Conservation (phyloP, 768 basidiomycete species). For the Leccinum obscurum region DNA sequence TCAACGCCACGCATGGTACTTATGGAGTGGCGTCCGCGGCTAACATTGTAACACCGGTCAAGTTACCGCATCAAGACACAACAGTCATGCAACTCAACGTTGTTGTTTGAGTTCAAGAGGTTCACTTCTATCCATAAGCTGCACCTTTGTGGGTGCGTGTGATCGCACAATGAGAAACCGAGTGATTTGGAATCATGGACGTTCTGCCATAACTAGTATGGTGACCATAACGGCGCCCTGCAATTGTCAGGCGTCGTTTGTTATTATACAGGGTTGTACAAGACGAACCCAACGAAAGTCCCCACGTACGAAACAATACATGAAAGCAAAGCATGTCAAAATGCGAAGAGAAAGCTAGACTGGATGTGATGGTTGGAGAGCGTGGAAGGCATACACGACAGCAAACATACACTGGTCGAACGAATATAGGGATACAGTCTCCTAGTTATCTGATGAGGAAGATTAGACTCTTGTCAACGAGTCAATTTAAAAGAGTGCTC, state of each 20-base stretch:
- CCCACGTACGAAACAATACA: conserved; percentile 9
- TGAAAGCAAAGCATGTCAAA: conserved; percentile 2
- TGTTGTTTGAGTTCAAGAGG: conserved; percentile 7
- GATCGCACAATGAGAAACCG: neutral
- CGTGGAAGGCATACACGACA: neutral
- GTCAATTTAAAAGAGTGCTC: neutral
- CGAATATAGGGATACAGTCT: conserved; percentile 5
- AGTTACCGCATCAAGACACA: neutral
- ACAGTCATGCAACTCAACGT: conserved; percentile 3
- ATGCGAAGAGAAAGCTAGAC: conserved; percentile 7
- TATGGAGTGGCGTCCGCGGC: neutral
- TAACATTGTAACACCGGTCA: neutral
- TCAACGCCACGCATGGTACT: neutral
- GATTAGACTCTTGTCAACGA: conserved; percentile 2
- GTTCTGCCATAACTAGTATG: neutral
- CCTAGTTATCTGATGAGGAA: neutral
- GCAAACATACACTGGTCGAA: conserved; percentile 6
- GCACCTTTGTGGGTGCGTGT: conserved; percentile 1
- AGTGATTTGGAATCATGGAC: neutral
- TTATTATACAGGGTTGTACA: conserved; percentile 8
- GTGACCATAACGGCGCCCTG: neutral
- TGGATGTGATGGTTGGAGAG: neutral
- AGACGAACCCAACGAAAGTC: neutral
- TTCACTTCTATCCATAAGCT: neutral
- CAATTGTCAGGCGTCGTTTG: neutral